These are phyloP conservation scores for Orychophragmus violaceus DNA, from an alignment of 345 rosid genomes.

Conservation along the genomic window DNA sequence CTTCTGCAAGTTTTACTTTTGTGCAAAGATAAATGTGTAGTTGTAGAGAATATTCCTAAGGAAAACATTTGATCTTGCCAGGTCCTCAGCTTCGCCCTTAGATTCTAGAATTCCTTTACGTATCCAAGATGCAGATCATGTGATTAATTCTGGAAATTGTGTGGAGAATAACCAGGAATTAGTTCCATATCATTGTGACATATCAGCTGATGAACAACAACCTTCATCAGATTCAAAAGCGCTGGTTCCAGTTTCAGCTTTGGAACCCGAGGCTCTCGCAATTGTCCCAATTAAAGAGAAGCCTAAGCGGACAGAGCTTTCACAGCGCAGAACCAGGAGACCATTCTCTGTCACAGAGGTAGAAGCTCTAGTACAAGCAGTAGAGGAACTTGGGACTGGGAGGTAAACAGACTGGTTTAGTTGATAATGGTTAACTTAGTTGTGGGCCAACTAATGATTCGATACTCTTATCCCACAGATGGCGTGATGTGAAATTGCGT, in stretches of 20 bases:
- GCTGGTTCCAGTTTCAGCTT: slow-evolving; percentile 50
- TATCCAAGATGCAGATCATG: slow-evolving; percentile 17
- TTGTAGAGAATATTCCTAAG: slow-evolving; percentile 13
- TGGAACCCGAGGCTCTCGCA: slow-evolving; percentile 45
- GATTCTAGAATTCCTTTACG: slow-evolving; percentile 33
- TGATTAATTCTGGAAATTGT: slow-evolving; percentile 24
- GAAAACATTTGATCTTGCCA: slow-evolving; percentile 29
- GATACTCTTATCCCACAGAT: slow-evolving; percentile 41
- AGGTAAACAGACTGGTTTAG: slow-evolving; percentile 40
- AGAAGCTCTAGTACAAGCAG: slow-evolving; percentile 86
- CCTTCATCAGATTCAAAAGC: slow-evolving; percentile 47
- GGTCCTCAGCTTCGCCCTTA: slow-evolving; percentile 40
- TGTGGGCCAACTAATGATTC: slow-evolving; percentile 7
- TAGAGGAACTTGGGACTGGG: slow-evolving; percentile 92
- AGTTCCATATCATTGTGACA: slow-evolving; percentile 37
- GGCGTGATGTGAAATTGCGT: slow-evolving; percentile 80
- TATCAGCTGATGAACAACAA: slow-evolving; percentile 32
- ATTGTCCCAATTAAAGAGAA: slow-evolving; percentile 58
- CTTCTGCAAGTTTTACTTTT: not conserved
- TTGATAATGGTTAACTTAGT: not conserved
- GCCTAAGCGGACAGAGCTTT: slow-evolving; percentile 60
- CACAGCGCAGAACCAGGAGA: slow-evolving; percentile 91
- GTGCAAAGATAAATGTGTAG: not conserved
- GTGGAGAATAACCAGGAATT: slow-evolving; percentile 43
- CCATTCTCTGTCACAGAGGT: slow-evolving; percentile 97